Base-by-base conservation (phyloP, 2,329 filamentous ascomycete species). In the Sclerotiophoma versabilis region DNA sequence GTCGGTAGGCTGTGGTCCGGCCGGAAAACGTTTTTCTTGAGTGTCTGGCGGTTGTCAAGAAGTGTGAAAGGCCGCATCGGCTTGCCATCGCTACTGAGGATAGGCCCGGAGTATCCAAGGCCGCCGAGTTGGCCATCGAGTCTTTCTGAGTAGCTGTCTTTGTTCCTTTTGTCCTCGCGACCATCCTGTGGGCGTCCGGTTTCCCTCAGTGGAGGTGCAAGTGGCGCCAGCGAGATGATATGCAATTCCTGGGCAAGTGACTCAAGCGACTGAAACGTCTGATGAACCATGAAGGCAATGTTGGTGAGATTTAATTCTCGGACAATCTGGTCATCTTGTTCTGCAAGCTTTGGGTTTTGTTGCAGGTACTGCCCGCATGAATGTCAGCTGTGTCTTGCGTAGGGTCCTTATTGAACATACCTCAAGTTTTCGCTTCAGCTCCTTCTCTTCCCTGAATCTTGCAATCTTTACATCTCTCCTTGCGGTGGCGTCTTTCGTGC, bases 1-100 rank as follows among this genome's bases (percentile, higher is more conserved):
- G 95, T 98, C 0, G 95, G 95, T 54, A 99, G 79, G 76, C 91
- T 97, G 73, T 99, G 95, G 7, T 95, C 92, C 0, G 92, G 86
- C 49, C 91, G 84, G 76, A 99, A 99, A 0, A 99, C 93, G 2
- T 89, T 89, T 54, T 87, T 82, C 56, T 87, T 85, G 54, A 96
- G 76, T 57, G 92, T 87, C 58, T 91, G 86, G 30, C 95, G 84
- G 62, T 83, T 88, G 54, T 89, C 88, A 4, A 96, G 81, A 19
- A 99, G 81, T 1, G 92, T 97, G 69, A 99, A 98, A 0, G 93
- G 93, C 65, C 93, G 87, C 64, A 98, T 80, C 12, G 95, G 95
- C 71, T 91, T 95, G 37, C 95, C 95, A 52, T 88, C 83, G 57
- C 81, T 83, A 59, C 87, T 90, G 20, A 99, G 81, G 17, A 98